Percentiles rank a stretch among this genome's conserved stretches.
phyloP scores from a whole-genome alignment of 73 alveolate genomes.

The Tetrahymena thermophila region DNA sequence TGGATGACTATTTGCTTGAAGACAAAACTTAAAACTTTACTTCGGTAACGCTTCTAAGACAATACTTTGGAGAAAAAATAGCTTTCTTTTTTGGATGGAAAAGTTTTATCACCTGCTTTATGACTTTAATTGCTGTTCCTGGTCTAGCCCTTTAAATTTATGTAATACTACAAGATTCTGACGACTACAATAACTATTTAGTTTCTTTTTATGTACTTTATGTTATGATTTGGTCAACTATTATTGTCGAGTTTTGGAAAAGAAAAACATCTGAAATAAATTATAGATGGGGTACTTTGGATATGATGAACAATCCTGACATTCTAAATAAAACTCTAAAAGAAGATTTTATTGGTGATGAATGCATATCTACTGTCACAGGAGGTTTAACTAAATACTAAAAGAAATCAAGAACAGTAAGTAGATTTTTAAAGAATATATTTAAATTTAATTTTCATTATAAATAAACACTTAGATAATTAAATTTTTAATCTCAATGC shows the following conservation, averaged over 20 bases:
- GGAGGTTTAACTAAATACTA: conserved; percentile 28
- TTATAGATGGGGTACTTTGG: conserved; percentile 44
- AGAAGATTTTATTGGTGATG: conserved; percentile 29
- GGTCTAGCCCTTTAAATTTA: conserved; percentile 22
- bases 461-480: neutral
- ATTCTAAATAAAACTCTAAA: conserved; percentile 5
- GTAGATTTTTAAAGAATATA: neutral
- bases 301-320: conserved; percentile 5
- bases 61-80: conserved; percentile 39
- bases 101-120: conserved; percentile 15
- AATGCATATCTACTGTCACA: conserved; percentile 24
- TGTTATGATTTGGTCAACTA: conserved; percentile 26
- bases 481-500: neutral
- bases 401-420: conserved; percentile 15
- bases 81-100: conserved; percentile 41
- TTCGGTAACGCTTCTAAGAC: conserved; percentile 19
- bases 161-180: neutral
- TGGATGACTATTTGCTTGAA: conserved; percentile 28
- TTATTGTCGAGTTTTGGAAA: conserved; percentile 31
- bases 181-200: neutral
- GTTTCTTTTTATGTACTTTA: conserved; percentile 6
- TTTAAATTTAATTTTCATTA: neutral
- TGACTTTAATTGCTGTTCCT: conserved; percentile 23
- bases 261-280: conserved; percentile 46
- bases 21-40: conserved; percentile 18